Evolutionary conservation across 805 yeast genomes (phyloP), one percentile per base, ranked within the genome.

Genomic region (Wickerhamomyces chambardii): DNA sequence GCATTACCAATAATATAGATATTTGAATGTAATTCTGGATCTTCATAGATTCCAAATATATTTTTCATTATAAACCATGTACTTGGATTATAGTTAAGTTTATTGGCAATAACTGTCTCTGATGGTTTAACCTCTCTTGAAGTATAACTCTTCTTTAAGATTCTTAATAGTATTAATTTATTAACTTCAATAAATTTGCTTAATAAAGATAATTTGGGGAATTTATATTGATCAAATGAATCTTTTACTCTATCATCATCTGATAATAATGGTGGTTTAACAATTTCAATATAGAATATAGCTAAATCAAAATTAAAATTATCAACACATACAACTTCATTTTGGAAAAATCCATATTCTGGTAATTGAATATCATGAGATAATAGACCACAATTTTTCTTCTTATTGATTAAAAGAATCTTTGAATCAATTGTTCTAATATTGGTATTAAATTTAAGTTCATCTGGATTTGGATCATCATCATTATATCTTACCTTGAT

Each of bases 311-410:
- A 55, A 15, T 75, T 73, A 12, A 97, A 92, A 19, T 73, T 74
- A 34, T 78, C 79, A 35, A 86, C 70, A 56, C 98, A 92, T 29
- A 86, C 61, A 10, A 90, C 94, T 63, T 92, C 98, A 58, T 82
- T 84, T 55, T 87, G 96, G 39, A 68, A 68, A 46, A 70, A 72
- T 2, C 84, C 97, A 94, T 95, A 84, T 7, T 67, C 69, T n/a
- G 96, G 96, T 29, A 92, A 64, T 50, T 67, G 73, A 16, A 68
- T 68, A 31, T 70, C 72, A 52, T 89, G 95, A n/a, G 87, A 75
- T 46, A 86, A 58, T 37, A 92, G 56, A 15, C 66, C 64, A 58
- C 98, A 92, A 22, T 70, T 66, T 22, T 83, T 73, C 28, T 78
- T 78, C 15, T 66, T 58, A 56, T 84, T 94, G 36, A 68, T 61